Evolutionary conservation across 805 yeast genomes (phyloP).

Genomic region (Saccharomycopsis lassenensis): DNA sequence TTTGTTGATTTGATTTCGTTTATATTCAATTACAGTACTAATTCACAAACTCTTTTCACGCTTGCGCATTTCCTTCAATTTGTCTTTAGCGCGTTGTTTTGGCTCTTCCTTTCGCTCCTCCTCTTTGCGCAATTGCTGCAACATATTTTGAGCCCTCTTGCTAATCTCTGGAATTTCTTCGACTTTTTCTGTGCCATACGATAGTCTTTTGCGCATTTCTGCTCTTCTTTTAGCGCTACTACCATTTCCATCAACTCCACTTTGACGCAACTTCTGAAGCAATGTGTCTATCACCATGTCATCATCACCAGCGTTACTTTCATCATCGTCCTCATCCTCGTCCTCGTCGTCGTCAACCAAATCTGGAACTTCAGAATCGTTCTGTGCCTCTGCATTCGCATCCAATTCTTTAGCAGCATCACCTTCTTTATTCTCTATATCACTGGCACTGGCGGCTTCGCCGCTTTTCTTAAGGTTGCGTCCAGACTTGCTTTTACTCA

Average conservation of each 20-base stretch:
- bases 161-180: not conserved
- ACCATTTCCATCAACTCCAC: slow-evolving; percentile 71
- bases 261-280: slow-evolving; percentile 72
- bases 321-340: slow-evolving; percentile 26
- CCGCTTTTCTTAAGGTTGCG: not conserved
- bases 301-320: slow-evolving; percentile 30
- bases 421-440: not conserved
- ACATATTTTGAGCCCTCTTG: slow-evolving; percentile 46
- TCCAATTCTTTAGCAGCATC: not conserved
- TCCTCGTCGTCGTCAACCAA: slow-evolving; percentile 21
- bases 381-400: not conserved
- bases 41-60: slow-evolving; percentile 7
- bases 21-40: not conserved
- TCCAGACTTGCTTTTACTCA: not conserved
- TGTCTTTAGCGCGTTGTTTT: slow-evolving; percentile 12
- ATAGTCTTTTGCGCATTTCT: slow-evolving; percentile 11
- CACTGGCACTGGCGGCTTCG: not conserved
- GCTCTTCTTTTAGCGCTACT: slow-evolving; percentile 47
- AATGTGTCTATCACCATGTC: slow-evolving; percentile 62
- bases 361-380: slow-evolving; percentile 13
- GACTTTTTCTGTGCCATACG: slow-evolving; percentile 13
- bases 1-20: not conserved
- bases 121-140: slow-evolving; percentile 47
- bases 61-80: slow-evolving; percentile 13
- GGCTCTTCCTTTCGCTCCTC: slow-evolving; percentile 2